Conservation (phyloP, 768 basidiomycete genomes). For the Suillus paluster region DNA sequence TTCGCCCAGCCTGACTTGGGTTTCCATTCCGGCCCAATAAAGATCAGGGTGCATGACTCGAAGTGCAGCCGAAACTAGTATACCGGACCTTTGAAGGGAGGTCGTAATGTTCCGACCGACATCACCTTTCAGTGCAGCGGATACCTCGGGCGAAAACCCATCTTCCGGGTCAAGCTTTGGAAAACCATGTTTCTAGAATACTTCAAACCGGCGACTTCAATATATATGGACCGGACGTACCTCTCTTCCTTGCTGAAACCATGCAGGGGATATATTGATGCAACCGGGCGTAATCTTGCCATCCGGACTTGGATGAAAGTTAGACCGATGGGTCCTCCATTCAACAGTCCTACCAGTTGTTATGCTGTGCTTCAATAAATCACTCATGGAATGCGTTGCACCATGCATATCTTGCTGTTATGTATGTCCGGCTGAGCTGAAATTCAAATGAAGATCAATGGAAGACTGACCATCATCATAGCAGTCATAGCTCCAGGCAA, state of each 20-base stretch:
- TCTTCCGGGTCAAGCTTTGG: not conserved
- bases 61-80: not conserved
- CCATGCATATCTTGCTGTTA: not conserved
- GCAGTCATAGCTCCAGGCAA: not conserved
- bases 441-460: not conserved
- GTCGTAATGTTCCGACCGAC: not conserved
- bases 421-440: not conserved
- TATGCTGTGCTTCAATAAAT: not conserved
- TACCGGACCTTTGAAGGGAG: not conserved
- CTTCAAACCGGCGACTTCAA: not conserved
- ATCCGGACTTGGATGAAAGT: not conserved
- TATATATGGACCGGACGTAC: not conserved
- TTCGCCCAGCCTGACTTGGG: not conserved
- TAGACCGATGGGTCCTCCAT: not conserved
- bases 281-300: not conserved
- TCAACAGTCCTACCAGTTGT: not conserved
- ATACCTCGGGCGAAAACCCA: not conserved
- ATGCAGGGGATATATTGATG: constrained; percentile 1
- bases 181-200: not conserved
- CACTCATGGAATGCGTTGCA: not conserved
- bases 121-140: not conserved
- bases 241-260: constrained; percentile 8
- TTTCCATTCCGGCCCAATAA: not conserved
- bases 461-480: not conserved
- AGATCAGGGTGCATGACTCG: not conserved